A percentile compares a stretch with the other conserved stretches of the same genome.
These are phyloP conservation scores for Platismatia glauca DNA, from an alignment of 495 filamentous ascomycete species.

Conservation along the genomic window DNA sequence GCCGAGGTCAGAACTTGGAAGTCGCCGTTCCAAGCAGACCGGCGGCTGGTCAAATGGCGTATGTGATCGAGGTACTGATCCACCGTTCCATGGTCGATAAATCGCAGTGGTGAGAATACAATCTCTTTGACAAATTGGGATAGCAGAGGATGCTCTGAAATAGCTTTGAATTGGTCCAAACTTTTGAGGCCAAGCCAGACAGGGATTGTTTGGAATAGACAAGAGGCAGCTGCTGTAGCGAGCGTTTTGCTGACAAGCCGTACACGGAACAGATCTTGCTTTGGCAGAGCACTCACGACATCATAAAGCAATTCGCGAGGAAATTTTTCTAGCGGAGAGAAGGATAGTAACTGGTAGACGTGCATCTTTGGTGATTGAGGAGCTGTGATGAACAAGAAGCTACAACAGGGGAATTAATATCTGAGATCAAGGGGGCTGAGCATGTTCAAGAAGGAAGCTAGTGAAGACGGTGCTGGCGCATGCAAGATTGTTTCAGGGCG, in stretches of 20 bases:
- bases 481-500: not conserved
- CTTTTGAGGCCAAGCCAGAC: constrained; percentile 13
- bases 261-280: not conserved
- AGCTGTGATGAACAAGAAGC: not conserved
- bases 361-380: not conserved
- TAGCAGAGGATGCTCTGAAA: constrained; percentile 10
- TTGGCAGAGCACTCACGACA: not conserved
- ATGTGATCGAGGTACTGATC: not conserved
- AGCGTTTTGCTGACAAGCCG: not conserved
- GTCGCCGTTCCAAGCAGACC: not conserved
- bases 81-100: not conserved
- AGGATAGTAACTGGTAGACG: not conserved
- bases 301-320: constrained; percentile 2
- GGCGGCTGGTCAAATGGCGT: not conserved
- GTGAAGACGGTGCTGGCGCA: not conserved
- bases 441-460: not conserved
- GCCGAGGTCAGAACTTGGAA: not conserved
- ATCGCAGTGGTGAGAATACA: constrained; percentile 10
- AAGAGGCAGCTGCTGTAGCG: not conserved
- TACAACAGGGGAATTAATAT: not conserved
- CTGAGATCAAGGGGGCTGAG: not conserved
- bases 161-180: constrained; percentile 2
- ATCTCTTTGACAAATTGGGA: constrained; percentile 11
- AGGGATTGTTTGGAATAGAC: constrained; percentile 8
- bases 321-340: constrained; percentile 3